Evolutionary conservation across 148 eudicot species (phyloP), one percentile per base, ranked within the genome.

Genomic region (Mesembryanthemum crystallinum): DNA sequence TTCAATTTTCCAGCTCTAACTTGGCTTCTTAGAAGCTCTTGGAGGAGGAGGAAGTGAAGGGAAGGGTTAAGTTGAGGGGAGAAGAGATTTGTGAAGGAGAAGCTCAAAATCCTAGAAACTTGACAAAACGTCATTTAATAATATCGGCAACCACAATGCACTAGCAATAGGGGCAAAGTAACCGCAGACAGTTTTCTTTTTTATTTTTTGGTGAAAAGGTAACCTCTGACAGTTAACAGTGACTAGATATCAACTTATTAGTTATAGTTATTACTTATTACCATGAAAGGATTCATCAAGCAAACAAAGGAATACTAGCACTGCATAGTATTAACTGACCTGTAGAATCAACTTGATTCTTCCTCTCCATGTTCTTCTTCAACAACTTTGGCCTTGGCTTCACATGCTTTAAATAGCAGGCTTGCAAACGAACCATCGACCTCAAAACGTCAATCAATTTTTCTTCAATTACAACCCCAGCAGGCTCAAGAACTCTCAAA

Each of bases 341-440:
- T 67, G 72, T 67, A 64, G 39, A 25, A 17, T 60, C 20, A 5
- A 47, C 18, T 42, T 61, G 70, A n/a, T 60, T 67, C 69, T 76
- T 77, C 59, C 37, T 76, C 54, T 72, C 71, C 73, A 77, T 62
- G 51, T 79, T 69, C 79, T 74, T 85, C 80, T 88, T 84, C 80
- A 74, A 55, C 82, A 80, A 72, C 81, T 87, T 89, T 8, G 80
- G 80, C 76, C 94, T 87, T 24, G 87, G 88, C 54, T 82, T 88
- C 77, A 65, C 75, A 67, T 90, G 89, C 86, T 95, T 95, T 62
- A 95, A 66, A 71, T 85, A 83, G 69, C 79, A 64, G 78, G 94
- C 85, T 74, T 95, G 99, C 64, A 92, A 75, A 32, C 62, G 76
- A 57, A 92, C 98, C 98, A 92, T 95, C 20, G 83, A 83, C 86